Conservation (phyloP, 768 basidiomycete species). For the Tulasnella sp. region DNA sequence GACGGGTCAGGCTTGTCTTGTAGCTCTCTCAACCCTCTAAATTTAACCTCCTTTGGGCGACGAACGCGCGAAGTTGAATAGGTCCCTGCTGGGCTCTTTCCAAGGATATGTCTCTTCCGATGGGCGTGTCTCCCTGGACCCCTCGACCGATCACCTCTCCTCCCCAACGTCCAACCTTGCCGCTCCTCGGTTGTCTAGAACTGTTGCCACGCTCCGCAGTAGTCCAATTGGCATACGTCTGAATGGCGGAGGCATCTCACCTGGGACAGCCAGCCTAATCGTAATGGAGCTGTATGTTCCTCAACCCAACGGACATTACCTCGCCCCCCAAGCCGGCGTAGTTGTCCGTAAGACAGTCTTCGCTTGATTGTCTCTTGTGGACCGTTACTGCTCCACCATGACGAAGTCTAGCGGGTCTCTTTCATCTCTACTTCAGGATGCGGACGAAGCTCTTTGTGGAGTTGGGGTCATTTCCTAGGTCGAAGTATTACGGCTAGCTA, state of each 20-base stretch:
- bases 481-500: not conserved
- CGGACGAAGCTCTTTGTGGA: not conserved
- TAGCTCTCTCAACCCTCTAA: not conserved
- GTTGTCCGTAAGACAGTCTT: not conserved
- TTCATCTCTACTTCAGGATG: not conserved
- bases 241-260: not conserved
- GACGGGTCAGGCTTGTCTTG: not conserved
- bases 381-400: not conserved
- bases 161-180: not conserved
- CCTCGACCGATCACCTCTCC: not conserved
- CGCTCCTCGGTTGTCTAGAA: not conserved
- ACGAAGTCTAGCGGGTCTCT: not conserved
- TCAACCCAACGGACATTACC: not conserved
- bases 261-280: not conserved
- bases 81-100: not conserved
- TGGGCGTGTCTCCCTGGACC: not conserved
- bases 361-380: not conserved
- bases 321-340: not conserved
- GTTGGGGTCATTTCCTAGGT: not conserved
- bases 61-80: not conserved
- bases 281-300: not conserved
- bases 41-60: not conserved
- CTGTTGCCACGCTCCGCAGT: not conserved
- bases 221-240: not conserved
- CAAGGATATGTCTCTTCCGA: too few relatives aligned